A percentile compares a stretch with the other conserved stretches of the same genome.
Evolutionary conservation across 2,329 filamentous ascomycete genomes (phyloP).

Genomic region (Coniochaeta sp.): DNA sequence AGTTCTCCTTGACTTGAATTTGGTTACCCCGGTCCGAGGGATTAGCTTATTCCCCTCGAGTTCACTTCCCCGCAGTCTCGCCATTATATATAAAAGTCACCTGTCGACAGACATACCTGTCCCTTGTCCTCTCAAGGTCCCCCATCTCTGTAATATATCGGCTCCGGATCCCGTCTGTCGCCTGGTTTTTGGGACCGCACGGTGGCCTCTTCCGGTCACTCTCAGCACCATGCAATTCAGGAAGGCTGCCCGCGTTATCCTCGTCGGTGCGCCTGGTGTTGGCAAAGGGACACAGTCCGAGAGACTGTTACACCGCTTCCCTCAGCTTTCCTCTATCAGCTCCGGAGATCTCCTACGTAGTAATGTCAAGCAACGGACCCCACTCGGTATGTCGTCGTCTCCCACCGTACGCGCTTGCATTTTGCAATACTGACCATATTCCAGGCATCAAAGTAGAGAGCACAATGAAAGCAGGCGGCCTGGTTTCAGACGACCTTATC

Average conservation of each 20-base stretch:
- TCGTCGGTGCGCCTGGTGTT: conserved; percentile 92
- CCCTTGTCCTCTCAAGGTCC: background rate
- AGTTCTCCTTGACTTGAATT: background rate
- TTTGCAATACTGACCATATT: background rate
- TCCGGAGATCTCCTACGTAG: conserved; percentile 87
- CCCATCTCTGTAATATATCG: background rate
- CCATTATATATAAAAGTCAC: conserved; percentile 1
- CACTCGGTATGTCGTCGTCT: conserved; percentile 57
- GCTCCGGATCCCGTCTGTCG: background rate
- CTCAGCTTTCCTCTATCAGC: conserved; percentile 84
- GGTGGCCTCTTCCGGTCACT: background rate
- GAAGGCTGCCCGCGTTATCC: conserved; percentile 83
- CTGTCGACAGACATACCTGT: background rate
- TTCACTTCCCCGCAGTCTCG: background rate
- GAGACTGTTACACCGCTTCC: conserved; percentile 77
- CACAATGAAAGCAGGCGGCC: conserved; percentile 77
- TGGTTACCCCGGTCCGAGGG: background rate
- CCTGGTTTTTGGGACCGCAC: background rate
- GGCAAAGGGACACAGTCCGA: conserved; percentile 96
- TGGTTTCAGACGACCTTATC: conserved; percentile 91
- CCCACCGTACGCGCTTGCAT: background rate
- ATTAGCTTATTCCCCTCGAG: background rate
- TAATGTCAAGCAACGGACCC: conserved; percentile 84
- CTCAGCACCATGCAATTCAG: conserved; percentile 53
- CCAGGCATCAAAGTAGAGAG: conserved; percentile 83